These are phyloP conservation scores for Septoria petroselini DNA, from an alignment of 2,329 filamentous ascomycete species.

Conservation along the genomic window DNA sequence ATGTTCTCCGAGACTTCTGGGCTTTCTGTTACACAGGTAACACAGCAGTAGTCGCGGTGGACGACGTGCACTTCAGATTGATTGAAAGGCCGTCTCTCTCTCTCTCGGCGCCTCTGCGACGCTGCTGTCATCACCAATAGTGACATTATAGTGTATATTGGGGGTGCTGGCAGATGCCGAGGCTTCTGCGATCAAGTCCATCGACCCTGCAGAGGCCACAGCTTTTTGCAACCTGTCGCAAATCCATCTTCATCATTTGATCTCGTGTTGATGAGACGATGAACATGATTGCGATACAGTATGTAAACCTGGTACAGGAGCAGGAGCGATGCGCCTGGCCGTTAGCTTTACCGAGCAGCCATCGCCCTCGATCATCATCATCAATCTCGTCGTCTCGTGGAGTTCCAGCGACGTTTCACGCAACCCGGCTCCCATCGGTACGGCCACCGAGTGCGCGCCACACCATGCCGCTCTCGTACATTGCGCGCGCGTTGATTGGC, in stretches of 20 bases:
- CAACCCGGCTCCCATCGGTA: constrained; percentile 1
- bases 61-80: not conserved
- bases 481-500: not conserved
- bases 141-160: not conserved
- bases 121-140: not conserved
- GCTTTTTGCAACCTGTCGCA: too few relatives aligned
- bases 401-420: constrained; percentile 1
- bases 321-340: not conserved
- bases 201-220: too few relatives aligned
- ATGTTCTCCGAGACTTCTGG: not conserved
- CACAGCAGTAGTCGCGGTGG: not conserved
- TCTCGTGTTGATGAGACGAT: too few relatives aligned
- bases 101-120: not conserved
- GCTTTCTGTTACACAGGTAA: not conserved
- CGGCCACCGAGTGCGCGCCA: not conserved
- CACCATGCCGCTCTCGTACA: not conserved
- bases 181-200: too few relatives aligned
- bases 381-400: constrained; percentile 19
- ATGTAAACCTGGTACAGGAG: not conserved
- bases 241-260: too few relatives aligned
- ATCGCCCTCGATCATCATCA: too few relatives aligned
- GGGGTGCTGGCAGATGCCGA: not conserved
- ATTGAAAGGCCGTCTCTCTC: not conserved
- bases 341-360: constrained; percentile 4
- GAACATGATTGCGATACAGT: too few relatives aligned